phyloP scores from a whole-genome alignment of 129 eudicot genomes.

The Scalesia atractyloides region DNA sequence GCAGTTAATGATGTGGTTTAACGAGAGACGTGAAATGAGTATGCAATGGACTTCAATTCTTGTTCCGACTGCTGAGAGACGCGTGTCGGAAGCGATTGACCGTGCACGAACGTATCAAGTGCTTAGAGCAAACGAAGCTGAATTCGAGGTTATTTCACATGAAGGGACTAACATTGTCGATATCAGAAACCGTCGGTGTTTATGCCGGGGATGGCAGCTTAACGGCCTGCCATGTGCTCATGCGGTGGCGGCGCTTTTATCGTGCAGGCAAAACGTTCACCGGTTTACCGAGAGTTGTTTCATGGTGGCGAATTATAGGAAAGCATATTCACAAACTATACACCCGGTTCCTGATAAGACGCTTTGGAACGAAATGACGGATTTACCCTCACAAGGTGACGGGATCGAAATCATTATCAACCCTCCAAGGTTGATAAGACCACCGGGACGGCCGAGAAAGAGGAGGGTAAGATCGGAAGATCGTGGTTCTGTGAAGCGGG shows the following conservation, averaged over 20 bases:
- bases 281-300: conserved; percentile 86
- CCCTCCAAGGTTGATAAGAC: conserved; percentile 81
- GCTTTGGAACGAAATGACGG: conserved; percentile 60
- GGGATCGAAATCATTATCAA: conserved; percentile 48
- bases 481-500: conserved; percentile 67
- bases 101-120: conserved; percentile 82
- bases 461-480: conserved; percentile 72
- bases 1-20: conserved; percentile 90
- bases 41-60: conserved; percentile 90
- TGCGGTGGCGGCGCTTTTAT: conserved; percentile 84
- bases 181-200: conserved; percentile 74
- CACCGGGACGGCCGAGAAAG: conserved; percentile 82
- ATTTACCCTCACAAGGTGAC: conserved; percentile 37
- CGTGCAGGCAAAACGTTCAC: conserved; percentile 87
- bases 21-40: conserved; percentile 80
- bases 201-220: conserved; percentile 87
- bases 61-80: conserved; percentile 77
- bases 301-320: conserved; percentile 72
- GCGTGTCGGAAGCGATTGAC: conserved; percentile 76
- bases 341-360: conserved; percentile 81
- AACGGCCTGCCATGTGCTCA: conserved; percentile 89
- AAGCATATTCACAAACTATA: conserved; percentile 79
- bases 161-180: conserved; percentile 85
- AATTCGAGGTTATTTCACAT: conserved; percentile 80
- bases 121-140: conserved; percentile 82